Evolutionary conservation across 2,329 filamentous ascomycete species (phyloP).

Genomic region (Elsinoe fawcettii): DNA sequence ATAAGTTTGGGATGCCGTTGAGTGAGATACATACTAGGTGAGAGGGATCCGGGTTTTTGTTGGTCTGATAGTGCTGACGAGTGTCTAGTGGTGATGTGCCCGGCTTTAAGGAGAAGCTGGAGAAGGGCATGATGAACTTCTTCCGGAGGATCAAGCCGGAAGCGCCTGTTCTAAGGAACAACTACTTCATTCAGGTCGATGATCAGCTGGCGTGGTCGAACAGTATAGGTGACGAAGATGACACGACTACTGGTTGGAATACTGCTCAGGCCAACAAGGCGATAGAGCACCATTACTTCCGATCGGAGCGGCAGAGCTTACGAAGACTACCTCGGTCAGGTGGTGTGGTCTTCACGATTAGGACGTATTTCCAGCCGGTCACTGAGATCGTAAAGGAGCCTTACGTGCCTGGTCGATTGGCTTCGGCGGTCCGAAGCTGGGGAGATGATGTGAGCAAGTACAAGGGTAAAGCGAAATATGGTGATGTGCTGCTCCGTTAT

Average conservation of each 20-base stretch:
- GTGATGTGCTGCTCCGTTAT: slow-evolving; percentile 65
- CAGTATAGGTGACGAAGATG: slow-evolving; percentile 68
- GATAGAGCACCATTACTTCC: slow-evolving; percentile 66
- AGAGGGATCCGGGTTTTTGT: not conserved
- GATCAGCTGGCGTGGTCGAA: slow-evolving; percentile 66
- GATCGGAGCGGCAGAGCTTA: slow-evolving; percentile 66
- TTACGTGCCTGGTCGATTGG: slow-evolving; percentile 69
- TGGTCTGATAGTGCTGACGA: not conserved
- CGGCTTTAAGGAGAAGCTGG: slow-evolving; percentile 60
- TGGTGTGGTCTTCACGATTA: slow-evolving; percentile 61
- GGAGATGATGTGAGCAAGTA: slow-evolving; percentile 68
- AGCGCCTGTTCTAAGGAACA: slow-evolving; percentile 60
- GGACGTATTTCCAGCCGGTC: slow-evolving; percentile 71
- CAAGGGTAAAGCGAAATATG: slow-evolving; percentile 70
- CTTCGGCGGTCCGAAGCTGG: slow-evolving; percentile 74
- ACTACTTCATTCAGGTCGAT: slow-evolving; percentile 85
- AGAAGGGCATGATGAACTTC: slow-evolving; percentile 74
- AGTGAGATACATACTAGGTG: slow-evolving; percentile 63
- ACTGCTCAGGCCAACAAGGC: slow-evolving; percentile 67
- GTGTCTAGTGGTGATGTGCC: slow-evolving; percentile 60
- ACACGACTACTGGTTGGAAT: slow-evolving; percentile 58
- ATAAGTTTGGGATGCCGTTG: slow-evolving; percentile 74
- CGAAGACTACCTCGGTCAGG: slow-evolving; percentile 39
- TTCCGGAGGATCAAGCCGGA: slow-evolving; percentile 65
- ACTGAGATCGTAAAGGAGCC: slow-evolving; percentile 60